Base-by-base conservation (phyloP, 352 stramenopile species). In the Phytophthora litchii region DNA sequence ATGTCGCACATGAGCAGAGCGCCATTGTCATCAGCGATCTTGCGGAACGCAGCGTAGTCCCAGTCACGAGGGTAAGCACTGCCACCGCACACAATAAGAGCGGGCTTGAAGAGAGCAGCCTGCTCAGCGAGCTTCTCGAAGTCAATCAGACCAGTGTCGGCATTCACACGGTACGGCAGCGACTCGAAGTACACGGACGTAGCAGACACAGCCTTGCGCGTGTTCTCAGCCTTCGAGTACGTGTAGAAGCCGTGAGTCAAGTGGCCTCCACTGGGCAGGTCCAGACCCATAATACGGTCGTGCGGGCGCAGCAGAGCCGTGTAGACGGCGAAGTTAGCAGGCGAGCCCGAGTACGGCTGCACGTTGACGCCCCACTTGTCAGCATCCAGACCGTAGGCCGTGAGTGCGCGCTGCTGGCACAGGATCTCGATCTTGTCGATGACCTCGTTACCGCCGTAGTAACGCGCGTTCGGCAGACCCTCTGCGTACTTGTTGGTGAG, bases 401-500 rank as follows among this genome's bases (percentile, higher is more conserved):
- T 69, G 12, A 99, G 72, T 1, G 97, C 97, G 47, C 97, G 88
- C 41, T 92, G 67, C 76, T 98, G 91, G 77, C 97, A 99, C 29
- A 99, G 64, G 32, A 83, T 90, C 76, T 99, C 96, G 59, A 91
- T 87, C 78, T 99, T 89, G 82, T 99, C 97, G 55, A 99, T 98
- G 42, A 98, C 87, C 78, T 99, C 92, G 74, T 99, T 99, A 31
- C 97, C 97, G 51, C 97, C 97, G 78, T 99, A 99, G 83, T 99
- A 99, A 37, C 96, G 76, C 48, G 83, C 86, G 48, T 95, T 90
- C 45, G 96, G 94, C 36, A 95, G 80, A n/a, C 97, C 97, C 74
- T 99, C 97, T 17, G 97, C 87, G 77, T 99, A 99, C 86, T 99
- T 99, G 89, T 99, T 99, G 58, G 97, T 99, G 13, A 99, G 80